Evolutionary conservation across 2,329 filamentous ascomycete species (phyloP).

Genomic region (Epichloe glyceriae): DNA sequence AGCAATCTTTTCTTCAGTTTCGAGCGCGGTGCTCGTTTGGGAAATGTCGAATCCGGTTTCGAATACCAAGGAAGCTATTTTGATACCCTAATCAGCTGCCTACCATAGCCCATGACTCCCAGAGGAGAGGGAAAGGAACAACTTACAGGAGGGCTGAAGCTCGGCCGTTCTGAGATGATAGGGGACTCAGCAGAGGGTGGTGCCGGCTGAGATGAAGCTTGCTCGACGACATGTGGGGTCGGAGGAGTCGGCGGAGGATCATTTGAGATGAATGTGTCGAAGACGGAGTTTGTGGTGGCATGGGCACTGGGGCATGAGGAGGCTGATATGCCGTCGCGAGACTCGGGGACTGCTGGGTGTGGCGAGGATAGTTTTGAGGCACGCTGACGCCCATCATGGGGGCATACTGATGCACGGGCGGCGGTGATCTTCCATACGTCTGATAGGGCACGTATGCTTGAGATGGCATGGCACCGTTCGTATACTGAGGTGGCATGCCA

Average conservation of each 20-base stretch:
- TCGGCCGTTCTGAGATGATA: slow-evolving; percentile 10
- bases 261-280: slow-evolving; percentile 36
- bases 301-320: slow-evolving; percentile 29
- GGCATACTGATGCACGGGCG: slow-evolving; percentile 41
- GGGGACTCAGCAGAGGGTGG: slow-evolving; percentile 3
- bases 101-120: not conserved
- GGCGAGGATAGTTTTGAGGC: slow-evolving; percentile 34
- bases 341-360: slow-evolving; percentile 38
- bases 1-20: slow-evolving; percentile 31
- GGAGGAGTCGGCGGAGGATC: slow-evolving; percentile 33
- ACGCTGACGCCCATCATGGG: slow-evolving; percentile 36
- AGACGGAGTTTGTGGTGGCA: slow-evolving; percentile 37
- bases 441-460: slow-evolving; percentile 36
- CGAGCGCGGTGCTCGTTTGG: slow-evolving; percentile 23
- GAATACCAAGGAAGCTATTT: slow-evolving; percentile 46
- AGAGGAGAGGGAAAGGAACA: not conserved
- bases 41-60: slow-evolving; percentile 37
- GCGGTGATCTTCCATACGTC: slow-evolving; percentile 35
- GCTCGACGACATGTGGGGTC: slow-evolving; percentile 27
- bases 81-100: not conserved
- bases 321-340: slow-evolving; percentile 45
- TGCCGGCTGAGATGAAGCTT: slow-evolving; percentile 11
- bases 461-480: slow-evolving; percentile 33
- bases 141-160: slow-evolving; percentile 41
- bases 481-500: slow-evolving; percentile 48